Conservation (phyloP, 2,329 filamentous ascomycete genomes). For the Phialophora chinensis region DNA sequence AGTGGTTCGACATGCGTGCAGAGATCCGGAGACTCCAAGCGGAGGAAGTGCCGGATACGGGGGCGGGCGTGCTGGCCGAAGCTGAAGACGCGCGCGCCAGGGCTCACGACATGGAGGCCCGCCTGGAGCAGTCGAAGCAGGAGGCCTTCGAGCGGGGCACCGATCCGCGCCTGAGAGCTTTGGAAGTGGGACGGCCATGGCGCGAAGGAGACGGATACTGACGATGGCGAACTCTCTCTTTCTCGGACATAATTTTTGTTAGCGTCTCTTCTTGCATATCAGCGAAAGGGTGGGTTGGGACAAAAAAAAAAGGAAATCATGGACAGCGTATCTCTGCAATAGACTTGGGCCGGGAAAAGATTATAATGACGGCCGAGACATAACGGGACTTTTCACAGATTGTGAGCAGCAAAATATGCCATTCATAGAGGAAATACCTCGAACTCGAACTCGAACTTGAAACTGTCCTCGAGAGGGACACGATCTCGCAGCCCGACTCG, state of each 20-base stretch:
- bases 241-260: neutral
- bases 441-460: no score
- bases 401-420: neutral
- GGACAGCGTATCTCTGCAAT: neutral
- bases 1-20: slow-evolving; percentile 6
- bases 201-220: slow-evolving; percentile 10
- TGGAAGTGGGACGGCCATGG: slow-evolving; percentile 8
- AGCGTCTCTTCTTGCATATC: neutral
- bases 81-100: neutral
- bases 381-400: neutral
- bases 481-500: no score
- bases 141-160: slow-evolving; percentile 8
- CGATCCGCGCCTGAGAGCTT: slow-evolving; percentile 6
- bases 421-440: no score
- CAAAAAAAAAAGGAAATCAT: neutral
- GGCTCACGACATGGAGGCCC: neutral
- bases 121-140: neutral
- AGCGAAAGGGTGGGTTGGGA: neutral
- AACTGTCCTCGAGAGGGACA: neutral
- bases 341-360: neutral
- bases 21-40: slow-evolving; percentile 1
- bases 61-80: neutral
- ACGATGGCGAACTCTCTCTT: neutral
- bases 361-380: neutral
- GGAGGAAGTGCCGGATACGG: neutral